Conservation (phyloP, 768 basidiomycete species). For the Leccinellum luteum region DNA sequence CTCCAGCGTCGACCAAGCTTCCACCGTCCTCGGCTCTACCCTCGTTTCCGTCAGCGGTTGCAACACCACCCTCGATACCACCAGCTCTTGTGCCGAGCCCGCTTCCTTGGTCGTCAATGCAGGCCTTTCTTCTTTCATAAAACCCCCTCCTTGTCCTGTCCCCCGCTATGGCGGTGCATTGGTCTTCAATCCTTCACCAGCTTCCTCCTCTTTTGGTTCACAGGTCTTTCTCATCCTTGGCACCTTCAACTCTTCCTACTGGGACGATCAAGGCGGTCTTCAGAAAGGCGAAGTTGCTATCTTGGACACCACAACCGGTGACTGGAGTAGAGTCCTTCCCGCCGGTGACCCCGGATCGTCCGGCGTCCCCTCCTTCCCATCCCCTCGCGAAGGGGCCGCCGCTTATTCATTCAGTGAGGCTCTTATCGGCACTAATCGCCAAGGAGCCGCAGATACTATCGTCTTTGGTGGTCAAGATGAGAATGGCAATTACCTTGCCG, state of each 20-base stretch:
- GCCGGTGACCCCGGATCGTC: conserved; percentile 62
- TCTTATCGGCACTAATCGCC: conserved; percentile 55
- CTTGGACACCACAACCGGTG: conserved; percentile 55
- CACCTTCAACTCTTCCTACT: conserved; percentile 57
- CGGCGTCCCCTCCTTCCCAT: conserved; percentile 51
- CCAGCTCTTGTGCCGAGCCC: conserved; percentile 54
- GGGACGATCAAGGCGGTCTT: conserved; percentile 64
- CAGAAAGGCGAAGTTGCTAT: conserved; percentile 73
- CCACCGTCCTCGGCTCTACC: conserved; percentile 52
- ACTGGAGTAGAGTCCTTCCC: conserved; percentile 73
- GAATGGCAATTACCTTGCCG: conserved; percentile 63
- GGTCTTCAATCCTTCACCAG: conserved; percentile 47
- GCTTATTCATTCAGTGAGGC: conserved; percentile 52
- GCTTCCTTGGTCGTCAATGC: conserved; percentile 52
- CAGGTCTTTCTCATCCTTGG: conserved; percentile 74
- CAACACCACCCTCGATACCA: conserved; percentile 37
- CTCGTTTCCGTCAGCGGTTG: conserved; percentile 66
- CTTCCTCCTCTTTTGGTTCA: conserved; percentile 51
- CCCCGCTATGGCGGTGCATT: conserved; percentile 60
- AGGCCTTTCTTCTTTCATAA: conserved; percentile 28
- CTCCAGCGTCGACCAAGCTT: conserved; percentile 46
- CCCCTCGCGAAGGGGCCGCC: conserved; percentile 68
- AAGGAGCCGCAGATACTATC: conserved; percentile 60
- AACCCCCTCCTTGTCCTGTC: conserved; percentile 57
- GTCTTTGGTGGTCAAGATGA: conserved; percentile 77